Base-by-base conservation (phyloP, 164 flowering plant species). In the Dillenia turbinata region DNA sequence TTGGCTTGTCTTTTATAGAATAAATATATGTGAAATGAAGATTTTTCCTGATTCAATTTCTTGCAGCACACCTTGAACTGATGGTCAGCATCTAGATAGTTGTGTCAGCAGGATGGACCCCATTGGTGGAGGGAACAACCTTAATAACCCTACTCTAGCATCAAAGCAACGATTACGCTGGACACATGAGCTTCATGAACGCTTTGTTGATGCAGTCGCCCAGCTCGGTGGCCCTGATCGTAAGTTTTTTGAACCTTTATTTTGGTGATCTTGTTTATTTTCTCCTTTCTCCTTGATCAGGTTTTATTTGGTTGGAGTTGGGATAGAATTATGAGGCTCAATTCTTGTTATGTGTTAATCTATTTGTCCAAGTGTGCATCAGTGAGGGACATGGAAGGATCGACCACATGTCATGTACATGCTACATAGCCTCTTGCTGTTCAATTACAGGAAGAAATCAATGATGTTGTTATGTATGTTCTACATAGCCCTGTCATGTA, bases 211-310 rank as follows among this genome's bases (percentile, higher is more conserved):
- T 79, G 98, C 98, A 47, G 96, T 92, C 10, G 82, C 85, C 17
- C 96, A 89, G 66, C 96, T 92, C 71, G 98, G 98, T 65, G 98
- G 98, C 16, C 98, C 96, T 56, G 98, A 92, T 66, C 71, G 96
- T 92, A 56, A 87, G 94, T 83, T 51, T 19, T 53, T 17, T 68
- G 44, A 12, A 15, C 58, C 22, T 54, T 11, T 22, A 2, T 55
- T 12, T 10, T 63, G 17, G 40, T 44, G 22, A 12, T 48, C 48
- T 26, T 6, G n/a, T 44, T 65, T 33, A 33, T 33, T 33, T 33
- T 33, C 40, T 33, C 40, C 40, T 33, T 33, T 33, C 40, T 33
- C 7, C 5, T 33, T 33, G 40, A 33, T 33, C 40, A 33, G 40
- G 40, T 33, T 2, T 64, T 15, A 47, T 55, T 54, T 52, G 10